Conservation (phyloP, 2,329 filamentous ascomycete species). For the Monosporascus cannonballus region DNA sequence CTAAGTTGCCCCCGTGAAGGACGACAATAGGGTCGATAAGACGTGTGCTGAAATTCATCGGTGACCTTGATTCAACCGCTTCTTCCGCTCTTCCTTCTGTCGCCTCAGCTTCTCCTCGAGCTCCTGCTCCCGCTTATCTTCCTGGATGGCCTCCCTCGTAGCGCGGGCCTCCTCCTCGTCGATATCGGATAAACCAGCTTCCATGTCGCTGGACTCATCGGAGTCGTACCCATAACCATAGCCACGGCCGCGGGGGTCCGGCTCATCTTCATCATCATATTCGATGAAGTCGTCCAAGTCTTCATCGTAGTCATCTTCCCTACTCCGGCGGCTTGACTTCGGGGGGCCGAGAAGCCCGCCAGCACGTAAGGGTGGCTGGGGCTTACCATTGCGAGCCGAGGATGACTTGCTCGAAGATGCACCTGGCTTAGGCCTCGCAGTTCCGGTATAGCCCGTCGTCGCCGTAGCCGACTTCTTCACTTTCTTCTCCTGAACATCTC, state of each 20-base stretch:
- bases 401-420: constrained; percentile 25
- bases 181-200: constrained; percentile 68
- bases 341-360: constrained; percentile 32
- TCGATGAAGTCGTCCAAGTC: constrained; percentile 56
- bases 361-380: constrained; percentile 14
- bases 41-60: constrained; percentile 1
- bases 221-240: constrained; percentile 48
- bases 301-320: constrained; percentile 58
- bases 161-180: constrained; percentile 64
- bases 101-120: constrained; percentile 28
- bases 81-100: constrained; percentile 26
- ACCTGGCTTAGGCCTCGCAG: constrained; percentile 51
- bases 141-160: constrained; percentile 55
- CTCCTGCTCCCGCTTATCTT: constrained; percentile 57
- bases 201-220: constrained; percentile 70
- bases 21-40: background rate
- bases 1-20: background rate
- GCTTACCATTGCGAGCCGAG: constrained; percentile 10
- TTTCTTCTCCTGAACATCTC: constrained; percentile 46
- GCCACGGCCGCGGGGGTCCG: constrained; percentile 28
- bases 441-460: constrained; percentile 62
- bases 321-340: constrained; percentile 20
- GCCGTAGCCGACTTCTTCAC: constrained; percentile 54
- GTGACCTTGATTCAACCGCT: constrained; percentile 13
- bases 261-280: constrained; percentile 51